Conservation (phyloP, 2,329 filamentous ascomycete genomes). For the Massarina eburnea region DNA sequence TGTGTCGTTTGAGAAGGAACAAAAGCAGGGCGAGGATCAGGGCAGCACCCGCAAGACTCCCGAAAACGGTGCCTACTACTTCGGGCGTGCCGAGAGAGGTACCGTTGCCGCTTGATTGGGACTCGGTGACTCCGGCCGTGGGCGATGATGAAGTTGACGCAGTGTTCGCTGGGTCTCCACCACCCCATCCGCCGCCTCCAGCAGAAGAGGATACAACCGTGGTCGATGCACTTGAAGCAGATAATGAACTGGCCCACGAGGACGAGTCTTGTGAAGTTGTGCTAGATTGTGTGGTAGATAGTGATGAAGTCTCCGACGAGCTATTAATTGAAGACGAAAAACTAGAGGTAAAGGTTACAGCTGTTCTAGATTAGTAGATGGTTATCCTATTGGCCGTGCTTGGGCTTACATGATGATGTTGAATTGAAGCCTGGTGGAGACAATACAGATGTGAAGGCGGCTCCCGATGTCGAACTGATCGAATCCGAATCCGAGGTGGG, state of each 20-base stretch:
- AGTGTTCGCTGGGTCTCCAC: slow-evolving; percentile 15
- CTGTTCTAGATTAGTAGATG: slow-evolving; percentile 7
- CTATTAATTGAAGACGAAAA: slow-evolving; percentile 12
- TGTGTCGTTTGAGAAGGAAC: slow-evolving; percentile 56
- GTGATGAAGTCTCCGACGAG: slow-evolving; percentile 15
- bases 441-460: slow-evolving; percentile 1
- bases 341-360: slow-evolving; percentile 4
- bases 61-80: slow-evolving; percentile 65
- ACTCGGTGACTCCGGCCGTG: slow-evolving; percentile 11
- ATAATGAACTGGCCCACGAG: slow-evolving; percentile 12
- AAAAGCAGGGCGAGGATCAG: slow-evolving; percentile 54
- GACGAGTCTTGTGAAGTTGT: slow-evolving; percentile 13
- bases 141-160: slow-evolving; percentile 9
- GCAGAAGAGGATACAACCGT: slow-evolving; percentile 10
- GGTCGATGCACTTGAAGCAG: slow-evolving; percentile 9
- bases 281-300: slow-evolving; percentile 13
- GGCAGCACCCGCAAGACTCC: slow-evolving; percentile 60
- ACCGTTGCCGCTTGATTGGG: slow-evolving; percentile 14
- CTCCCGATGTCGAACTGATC: neutral
- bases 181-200: slow-evolving; percentile 15
- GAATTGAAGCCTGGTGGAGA: slow-evolving; percentile 16
- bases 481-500: no score
- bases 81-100: slow-evolving; percentile 50
- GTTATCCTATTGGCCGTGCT: no score
- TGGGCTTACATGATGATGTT: slow-evolving; percentile 14